Percentiles rank a stretch among this genome's conserved stretches.
Evolutionary conservation across 192 early-diverging fungal genomes (phyloP).

Genomic region (Coemansia biformis): DNA sequence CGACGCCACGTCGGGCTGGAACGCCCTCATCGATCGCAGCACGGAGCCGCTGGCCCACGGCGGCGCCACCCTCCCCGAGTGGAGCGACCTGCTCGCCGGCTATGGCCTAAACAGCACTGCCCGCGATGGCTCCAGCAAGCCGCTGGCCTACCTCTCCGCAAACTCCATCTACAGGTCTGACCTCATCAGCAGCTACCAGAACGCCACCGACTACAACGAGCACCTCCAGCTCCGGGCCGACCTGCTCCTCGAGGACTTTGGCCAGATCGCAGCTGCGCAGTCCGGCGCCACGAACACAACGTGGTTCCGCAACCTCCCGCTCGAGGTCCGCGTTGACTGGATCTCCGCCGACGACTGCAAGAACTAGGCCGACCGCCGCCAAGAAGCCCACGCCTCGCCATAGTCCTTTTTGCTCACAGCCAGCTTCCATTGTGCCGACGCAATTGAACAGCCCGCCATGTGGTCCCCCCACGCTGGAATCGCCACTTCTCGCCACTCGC

Average conservation of each 20-base stretch:
- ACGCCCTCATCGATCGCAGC: conserved; percentile 59
- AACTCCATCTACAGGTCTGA: conserved; percentile 58
- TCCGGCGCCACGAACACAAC: conserved; percentile 51
- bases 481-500: too few relatives aligned
- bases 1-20: conserved; percentile 51
- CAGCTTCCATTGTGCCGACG: too few relatives aligned
- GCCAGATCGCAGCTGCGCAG: conserved; percentile 46
- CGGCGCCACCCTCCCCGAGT: conserved; percentile 51
- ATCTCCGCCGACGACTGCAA: conserved; percentile 26
- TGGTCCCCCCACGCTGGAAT: too few relatives aligned
- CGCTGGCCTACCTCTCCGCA: conserved; percentile 52
- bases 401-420: too few relatives aligned
- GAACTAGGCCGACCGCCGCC: too few relatives aligned
- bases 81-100: conserved; percentile 28
- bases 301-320: conserved; percentile 70
- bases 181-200: conserved; percentile 66
- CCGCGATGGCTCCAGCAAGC: conserved; percentile 2
- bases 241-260: conserved; percentile 52
- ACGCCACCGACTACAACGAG: conserved; percentile 61
- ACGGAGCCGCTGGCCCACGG: conserved; percentile 51
- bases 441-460: too few relatives aligned
- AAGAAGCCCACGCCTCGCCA: too few relatives aligned
- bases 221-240: conserved; percentile 61
- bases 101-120: conserved; percentile 15
- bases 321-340: conserved; percentile 52